These are phyloP conservation scores for Aristolochia californica DNA, from an alignment of 164 flowering plant genomes.

Conservation along the genomic window DNA sequence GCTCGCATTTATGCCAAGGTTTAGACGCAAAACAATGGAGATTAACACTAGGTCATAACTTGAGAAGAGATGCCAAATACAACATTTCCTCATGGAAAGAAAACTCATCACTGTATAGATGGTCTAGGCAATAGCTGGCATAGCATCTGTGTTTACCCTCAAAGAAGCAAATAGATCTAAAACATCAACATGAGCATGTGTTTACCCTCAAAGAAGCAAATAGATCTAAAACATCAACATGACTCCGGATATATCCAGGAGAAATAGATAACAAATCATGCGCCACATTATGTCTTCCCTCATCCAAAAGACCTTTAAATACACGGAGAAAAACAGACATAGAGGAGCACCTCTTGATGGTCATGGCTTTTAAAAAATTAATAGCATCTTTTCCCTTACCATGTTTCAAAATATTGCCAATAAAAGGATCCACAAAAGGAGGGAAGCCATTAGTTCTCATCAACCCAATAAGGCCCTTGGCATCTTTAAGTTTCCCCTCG, in stretches of 20 bases:
- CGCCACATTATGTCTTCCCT: slow-evolving; percentile 50
- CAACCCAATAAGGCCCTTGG: slow-evolving; percentile 35
- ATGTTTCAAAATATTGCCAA: slow-evolving; percentile 36
- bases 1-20: no score
- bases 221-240: slow-evolving; percentile 72
- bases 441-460: slow-evolving; percentile 72
- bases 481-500: slow-evolving; percentile 44
- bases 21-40: no score
- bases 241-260: slow-evolving; percentile 46
- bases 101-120: neutral
- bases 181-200: slow-evolving; percentile 75
- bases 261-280: slow-evolving; percentile 54
- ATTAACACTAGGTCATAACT: no score
- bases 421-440: slow-evolving; percentile 52
- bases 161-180: slow-evolving; percentile 38
- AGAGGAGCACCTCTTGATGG: slow-evolving; percentile 47
- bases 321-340: slow-evolving; percentile 37
- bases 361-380: slow-evolving; percentile 41
- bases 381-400: slow-evolving; percentile 65
- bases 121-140: neutral
- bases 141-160: neutral
- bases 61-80: neutral
- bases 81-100: neutral
- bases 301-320: slow-evolving; percentile 54
- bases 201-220: slow-evolving; percentile 20